A percentile compares a stretch with the other conserved stretches of the same genome.
Conservation (phyloP, 306 rosid genomes). For the Gleditsia sinensis region DNA sequence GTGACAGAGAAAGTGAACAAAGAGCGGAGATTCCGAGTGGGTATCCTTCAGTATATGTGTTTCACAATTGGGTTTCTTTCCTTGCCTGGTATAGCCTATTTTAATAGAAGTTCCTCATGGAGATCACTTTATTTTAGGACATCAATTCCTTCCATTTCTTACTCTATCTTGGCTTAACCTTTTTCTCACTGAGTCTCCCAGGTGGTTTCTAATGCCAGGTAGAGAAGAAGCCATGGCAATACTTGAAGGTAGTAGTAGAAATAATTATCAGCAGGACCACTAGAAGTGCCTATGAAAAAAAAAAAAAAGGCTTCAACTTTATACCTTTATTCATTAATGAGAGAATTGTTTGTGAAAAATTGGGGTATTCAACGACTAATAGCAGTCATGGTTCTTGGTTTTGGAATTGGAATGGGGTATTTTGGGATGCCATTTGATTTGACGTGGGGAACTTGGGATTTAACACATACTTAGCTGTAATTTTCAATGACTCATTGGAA, state of each 20-base stretch:
- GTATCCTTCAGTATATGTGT: slow-evolving; percentile 12
- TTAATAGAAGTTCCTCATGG: too few relatives aligned
- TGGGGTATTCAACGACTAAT: slow-evolving; percentile 32
- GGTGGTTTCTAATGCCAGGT: too few relatives aligned
- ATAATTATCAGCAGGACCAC: not conserved
- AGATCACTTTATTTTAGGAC: too few relatives aligned
- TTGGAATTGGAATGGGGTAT: slow-evolving; percentile 48
- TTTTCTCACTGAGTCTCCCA: too few relatives aligned
- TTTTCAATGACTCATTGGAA: slow-evolving; percentile 43
- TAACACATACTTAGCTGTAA: slow-evolving; percentile 40
- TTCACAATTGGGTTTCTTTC: slow-evolving; percentile 35
- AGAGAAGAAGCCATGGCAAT: slow-evolving; percentile 4
- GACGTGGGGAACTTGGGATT: slow-evolving; percentile 48
- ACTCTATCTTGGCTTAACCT: too few relatives aligned
- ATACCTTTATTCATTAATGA: slow-evolving; percentile 19
- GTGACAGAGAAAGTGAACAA: slow-evolving; percentile 27
- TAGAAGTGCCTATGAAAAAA: too few relatives aligned
- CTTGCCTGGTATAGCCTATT: slow-evolving; percentile 13
- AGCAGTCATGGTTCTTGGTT: slow-evolving; percentile 22
- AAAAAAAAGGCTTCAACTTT: slow-evolving; percentile 26
- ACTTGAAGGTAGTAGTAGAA: not conserved
- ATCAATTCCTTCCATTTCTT: too few relatives aligned
- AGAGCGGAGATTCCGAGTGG: slow-evolving; percentile 39
- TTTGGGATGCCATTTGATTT: slow-evolving; percentile 50
- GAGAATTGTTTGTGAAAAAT: slow-evolving; percentile 16